Evolutionary conservation across 179 eudicot genomes (phyloP).

Genomic region (Silene coronaria): DNA sequence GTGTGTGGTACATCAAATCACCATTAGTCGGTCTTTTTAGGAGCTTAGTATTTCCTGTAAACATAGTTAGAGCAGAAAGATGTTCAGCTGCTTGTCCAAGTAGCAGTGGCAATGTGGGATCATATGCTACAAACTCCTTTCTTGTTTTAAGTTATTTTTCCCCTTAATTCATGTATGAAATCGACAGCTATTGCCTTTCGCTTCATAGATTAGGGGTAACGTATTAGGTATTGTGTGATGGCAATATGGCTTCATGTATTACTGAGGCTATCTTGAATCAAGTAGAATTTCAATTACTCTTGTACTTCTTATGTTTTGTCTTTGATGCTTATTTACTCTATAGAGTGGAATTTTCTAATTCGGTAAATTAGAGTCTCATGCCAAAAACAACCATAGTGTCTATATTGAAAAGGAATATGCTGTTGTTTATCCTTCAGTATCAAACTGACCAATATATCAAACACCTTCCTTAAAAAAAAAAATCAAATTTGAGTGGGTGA

Average conservation of each 20-base stretch:
- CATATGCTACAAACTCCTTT: too few relatives aligned
- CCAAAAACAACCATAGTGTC: background rate
- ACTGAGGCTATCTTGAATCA: background rate
- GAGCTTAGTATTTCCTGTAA: background rate
- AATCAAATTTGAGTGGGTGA: background rate
- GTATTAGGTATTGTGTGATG: background rate
- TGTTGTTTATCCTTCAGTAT: background rate
- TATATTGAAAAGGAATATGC: background rate
- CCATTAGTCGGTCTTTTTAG: background rate
- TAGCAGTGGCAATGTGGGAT: background rate
- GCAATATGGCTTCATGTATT: background rate
- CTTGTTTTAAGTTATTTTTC: background rate
- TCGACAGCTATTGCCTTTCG: background rate
- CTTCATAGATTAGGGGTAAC: background rate
- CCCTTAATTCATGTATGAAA: background rate
- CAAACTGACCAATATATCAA: too few relatives aligned
- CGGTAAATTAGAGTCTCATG: background rate
- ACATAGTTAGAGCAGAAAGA: background rate
- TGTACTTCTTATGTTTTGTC: background rate
- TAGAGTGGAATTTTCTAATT: background rate
- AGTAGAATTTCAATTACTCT: background rate
- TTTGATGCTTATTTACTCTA: background rate
- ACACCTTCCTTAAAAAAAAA: background rate
- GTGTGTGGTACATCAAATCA: too few relatives aligned
- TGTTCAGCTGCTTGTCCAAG: background rate